Evolutionary conservation across 345 rosid species (phyloP), one percentile per base, ranked within the genome.

Genomic region (Salix arbutifolia): DNA sequence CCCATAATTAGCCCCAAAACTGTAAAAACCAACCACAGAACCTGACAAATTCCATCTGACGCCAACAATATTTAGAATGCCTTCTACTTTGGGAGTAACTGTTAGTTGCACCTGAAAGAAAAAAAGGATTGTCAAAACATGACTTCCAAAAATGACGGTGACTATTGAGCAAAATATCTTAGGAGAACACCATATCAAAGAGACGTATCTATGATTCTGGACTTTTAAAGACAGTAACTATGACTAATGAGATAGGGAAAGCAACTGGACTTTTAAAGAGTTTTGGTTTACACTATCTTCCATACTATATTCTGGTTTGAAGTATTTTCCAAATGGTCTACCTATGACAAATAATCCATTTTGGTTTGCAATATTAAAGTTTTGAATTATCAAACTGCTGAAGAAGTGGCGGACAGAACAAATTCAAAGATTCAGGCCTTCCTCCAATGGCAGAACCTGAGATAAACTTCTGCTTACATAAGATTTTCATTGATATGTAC

Each of bases 41-140:
- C 92, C 93, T 67, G 95, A 91, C 71, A 96, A 75, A 84, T 90
- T 90, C 99, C 99, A 96, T 81, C 91, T 89, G 70, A 96, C 90
- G 67, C 99, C 99, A 25, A 88, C 86, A 86, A 96, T 87, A 83
- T 85, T 96, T 65, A 96, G 91, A 83, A 73, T 77, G 79, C 99
- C 98, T 94, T 93, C 98, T 62, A 83, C 88, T 70, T 73, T 83
- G 33, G 99, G 97, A 76, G 93, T 96, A 70, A 96, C 97, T 26
- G 87, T 86, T 61, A 92, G 90, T 87, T 91, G 90, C 81, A 93
- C 97, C 99, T 96, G 87, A 64, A 78, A 40, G 77, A 68, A 50
- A 35, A 60, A 61, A 13, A 35, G 64, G 76, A 66, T 31, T 65
- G 73, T 28, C 79, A 71, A 77, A 7, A 40, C 25, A 37, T 37